phyloP scores from a whole-genome alignment of 345 rosid genomes.

The Schrenkiella parvula region DNA sequence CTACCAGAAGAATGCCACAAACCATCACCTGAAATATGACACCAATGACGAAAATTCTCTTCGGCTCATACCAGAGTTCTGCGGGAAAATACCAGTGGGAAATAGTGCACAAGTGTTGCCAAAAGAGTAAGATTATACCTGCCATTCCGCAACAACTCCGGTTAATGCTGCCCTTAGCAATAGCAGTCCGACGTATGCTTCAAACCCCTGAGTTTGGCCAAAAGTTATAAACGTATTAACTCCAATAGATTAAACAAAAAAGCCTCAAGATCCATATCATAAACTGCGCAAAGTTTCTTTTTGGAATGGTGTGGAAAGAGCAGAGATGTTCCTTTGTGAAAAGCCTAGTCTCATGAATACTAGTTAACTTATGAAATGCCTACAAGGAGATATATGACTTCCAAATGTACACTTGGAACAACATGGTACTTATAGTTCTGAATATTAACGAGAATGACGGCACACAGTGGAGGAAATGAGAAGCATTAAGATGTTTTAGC shows the following conservation, averaged over 20 bases:
- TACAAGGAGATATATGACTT: background rate
- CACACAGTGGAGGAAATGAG: background rate
- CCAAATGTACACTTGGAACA: background rate
- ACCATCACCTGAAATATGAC: conserved; percentile 58
- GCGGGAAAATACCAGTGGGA: background rate
- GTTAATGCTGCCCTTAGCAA: conserved; percentile 73
- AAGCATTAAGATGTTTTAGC: background rate
- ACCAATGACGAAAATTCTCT: background rate
- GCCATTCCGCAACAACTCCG: conserved; percentile 85
- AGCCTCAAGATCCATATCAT: background rate
- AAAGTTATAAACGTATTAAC: background rate
- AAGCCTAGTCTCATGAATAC: background rate
- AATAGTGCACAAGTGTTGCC: background rate
- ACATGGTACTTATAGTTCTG: background rate
- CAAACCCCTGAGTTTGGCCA: conserved; percentile 63
- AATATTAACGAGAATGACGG: background rate
- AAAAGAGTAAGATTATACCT: conserved; percentile 42
- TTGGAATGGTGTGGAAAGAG: background rate
- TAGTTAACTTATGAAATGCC: background rate
- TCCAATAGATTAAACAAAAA: background rate
- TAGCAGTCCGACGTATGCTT: conserved; percentile 86
- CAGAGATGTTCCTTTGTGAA: background rate
- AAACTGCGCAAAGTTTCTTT: background rate
- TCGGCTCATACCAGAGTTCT: background rate
- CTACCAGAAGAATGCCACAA: conserved; percentile 77